Base-by-base conservation (phyloP, 2,329 filamentous ascomycete species). In the Pestalotiopsis sp. region DNA sequence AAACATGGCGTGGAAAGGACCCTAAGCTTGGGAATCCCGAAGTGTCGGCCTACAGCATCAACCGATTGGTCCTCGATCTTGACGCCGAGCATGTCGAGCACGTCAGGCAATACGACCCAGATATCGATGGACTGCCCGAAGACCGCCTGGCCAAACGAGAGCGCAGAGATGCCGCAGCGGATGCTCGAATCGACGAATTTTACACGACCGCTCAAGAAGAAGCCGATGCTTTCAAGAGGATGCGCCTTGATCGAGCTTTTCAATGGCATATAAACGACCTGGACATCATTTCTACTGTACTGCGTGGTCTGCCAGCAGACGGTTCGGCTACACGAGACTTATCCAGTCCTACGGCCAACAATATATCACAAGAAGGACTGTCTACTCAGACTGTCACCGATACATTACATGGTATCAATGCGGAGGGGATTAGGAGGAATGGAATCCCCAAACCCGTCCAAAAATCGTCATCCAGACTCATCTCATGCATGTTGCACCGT, bases 11-110 rank as follows among this genome's bases (percentile, higher is more conserved):
- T 38, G 31, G 41, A 66, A 63, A 69, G 39, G 71, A 70, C 60
- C 57, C 66, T 45, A 3, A 13, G 25, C 61, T 65, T 3, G 66
- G 68, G 52, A 38, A 45, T 5, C 41, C 39, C 9, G 60, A 39
- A 5, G 49, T 27, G 17, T 57, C 56, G 9, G 27, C 45, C 25
- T 73, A 83, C 70, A 74, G 83, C 27, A 77, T 85, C 56, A 80
- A 83, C 13, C 67, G 80, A 20, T 70, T 84, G 12, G 74, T 88
- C 2, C 79, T 89, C 52, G 85, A 89, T 69, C 83, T 89, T 52
- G 87, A 89, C 71, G 83, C 84, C 59, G 81, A 84, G 69, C 80
- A 83, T 23, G 83, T 74, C 70, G 77, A 73, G 1, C 75, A 79
- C 61, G 85, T 88, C 52, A 83, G 85, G 36, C 73, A 76, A 2